Evolutionary conservation across 1,284 basidiomycete genomes (phyloP), one percentile per base, ranked within the genome.

Genomic region (Phellopilus nigrolimitatus): DNA sequence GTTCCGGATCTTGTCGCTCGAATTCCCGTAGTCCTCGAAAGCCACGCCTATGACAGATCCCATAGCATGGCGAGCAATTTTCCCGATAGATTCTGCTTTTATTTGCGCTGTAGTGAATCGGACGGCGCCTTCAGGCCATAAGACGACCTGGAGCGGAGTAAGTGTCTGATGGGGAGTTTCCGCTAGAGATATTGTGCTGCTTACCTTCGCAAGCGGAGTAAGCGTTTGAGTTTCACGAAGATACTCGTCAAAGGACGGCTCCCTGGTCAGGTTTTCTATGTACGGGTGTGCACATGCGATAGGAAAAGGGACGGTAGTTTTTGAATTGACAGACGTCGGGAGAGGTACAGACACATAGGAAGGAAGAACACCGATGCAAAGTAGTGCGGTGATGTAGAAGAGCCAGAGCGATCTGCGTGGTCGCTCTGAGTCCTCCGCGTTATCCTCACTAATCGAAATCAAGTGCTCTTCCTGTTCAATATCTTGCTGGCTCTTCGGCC

Each of bases 101-200:
- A 80, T 79, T 13, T 58, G 59, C 10, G 65, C 64, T 21, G 71
- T 74, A 27, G 73, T 68, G 59, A 90, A 90, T 2, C 66, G 64
- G 0, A 90, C 78, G 0, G 87, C 85, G 4, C 80, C 79, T 65
- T 91, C 88, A 0, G 88, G 88, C 87, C 88, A 91, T 1, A 91
- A 66, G 13, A 89, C 62, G n/a, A 91, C 62, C n/a, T n/a, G n/a
- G n/a, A n/a, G n/a, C n/a, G n/a, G n/a, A n/a, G n/a, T n/a, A n/a
- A n/a, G n/a, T n/a, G n/a, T n/a, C n/a, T n/a, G n/a, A n/a, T n/a
- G n/a, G n/a, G n/a, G n/a, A n/a, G n/a, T n/a, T n/a, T n/a, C n/a
- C n/a, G n/a, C n/a, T n/a, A n/a, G n/a, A n/a, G n/a, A n/a, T n/a
- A n/a, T n/a, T n/a, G n/a, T n/a, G n/a, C n/a, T n/a, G n/a, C n/a